Conservation (phyloP, 2,329 filamentous ascomycete species). For the Arthrobotrys conoides region DNA sequence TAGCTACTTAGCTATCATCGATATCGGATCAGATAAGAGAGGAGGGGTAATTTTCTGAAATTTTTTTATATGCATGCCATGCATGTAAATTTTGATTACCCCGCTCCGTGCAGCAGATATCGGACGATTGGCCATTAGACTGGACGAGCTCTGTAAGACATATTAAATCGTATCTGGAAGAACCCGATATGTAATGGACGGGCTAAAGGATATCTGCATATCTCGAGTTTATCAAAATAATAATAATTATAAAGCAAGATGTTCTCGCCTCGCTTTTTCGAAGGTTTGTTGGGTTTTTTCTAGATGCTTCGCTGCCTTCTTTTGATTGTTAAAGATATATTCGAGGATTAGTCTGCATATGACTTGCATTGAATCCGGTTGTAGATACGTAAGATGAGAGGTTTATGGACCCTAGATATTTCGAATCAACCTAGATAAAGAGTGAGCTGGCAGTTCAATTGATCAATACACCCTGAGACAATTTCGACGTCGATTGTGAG, state of each 20-base stretch:
- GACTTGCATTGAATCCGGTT: constrained; percentile 8
- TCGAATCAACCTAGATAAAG: not conserved
- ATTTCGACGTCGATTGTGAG: not conserved
- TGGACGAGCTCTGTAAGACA: constrained; percentile 18
- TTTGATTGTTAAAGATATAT: too few species aligned
- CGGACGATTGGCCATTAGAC: constrained; percentile 20
- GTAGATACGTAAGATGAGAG: constrained; percentile 24
- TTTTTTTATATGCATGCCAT: constrained; percentile 27
- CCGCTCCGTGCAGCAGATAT: constrained; percentile 29
- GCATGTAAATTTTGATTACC: constrained; percentile 26
- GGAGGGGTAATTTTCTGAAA: constrained; percentile 15
- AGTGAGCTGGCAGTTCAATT: constrained; percentile 24
- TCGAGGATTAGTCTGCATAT: constrained; percentile 14
- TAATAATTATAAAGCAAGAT: constrained; percentile 5
- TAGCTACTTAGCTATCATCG: too few species aligned
- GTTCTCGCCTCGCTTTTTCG: not conserved
- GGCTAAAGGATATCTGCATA: constrained; percentile 1
- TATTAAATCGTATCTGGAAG: not conserved
- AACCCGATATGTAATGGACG: not conserved
- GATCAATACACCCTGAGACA: constrained; percentile 6
- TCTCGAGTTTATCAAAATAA: constrained; percentile 11
- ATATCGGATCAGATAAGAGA: constrained; percentile 21
- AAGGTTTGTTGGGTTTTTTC: constrained; percentile 3
- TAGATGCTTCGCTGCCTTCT: constrained; percentile 3
- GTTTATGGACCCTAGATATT: constrained; percentile 19